Evolutionary conservation across 1,284 basidiomycete species (phyloP), one percentile per base, ranked within the genome.

Genomic region (Ceratobasidium sp.): DNA sequence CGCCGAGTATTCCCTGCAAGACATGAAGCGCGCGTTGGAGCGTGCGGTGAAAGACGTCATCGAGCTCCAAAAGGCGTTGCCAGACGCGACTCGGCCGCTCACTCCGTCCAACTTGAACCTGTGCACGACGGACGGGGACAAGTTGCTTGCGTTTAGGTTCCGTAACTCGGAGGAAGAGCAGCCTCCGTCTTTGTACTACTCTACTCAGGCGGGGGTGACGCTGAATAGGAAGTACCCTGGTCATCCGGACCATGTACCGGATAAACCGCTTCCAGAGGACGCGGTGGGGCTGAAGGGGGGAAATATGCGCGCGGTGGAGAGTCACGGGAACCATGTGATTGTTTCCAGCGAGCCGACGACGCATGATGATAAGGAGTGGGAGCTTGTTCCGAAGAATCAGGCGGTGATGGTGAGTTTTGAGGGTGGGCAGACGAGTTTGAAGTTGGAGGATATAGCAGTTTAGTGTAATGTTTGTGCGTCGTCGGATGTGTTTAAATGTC

Each of bases 291-390:
- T 67, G 35, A 73, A 21, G 18, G 74, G 66, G 8, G 64, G 52
- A 1, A 32, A 71, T 49, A 52, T 78, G 72, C 78, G 76, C 74
- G 75, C 63, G 32, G 75, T 72, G 44, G 76, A 79, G 67, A 78
- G 78, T 66, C 79, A 80, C 54, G 81, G 81, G 21, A 77, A 76
- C 52, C 81, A 83, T 73, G 77, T 82, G 18, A 82, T 82, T 70
- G 78, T 83, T 9, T 80, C 80, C 26, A 80, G 79, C 76, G 82
- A 82, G 77, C 82, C 82, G 30, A 79, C 78, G 21, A 83, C 82
- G 46, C 80, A 76, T 73, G 78, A 79, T 44, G 72, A 77, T 72
- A 74, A 78, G 13, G 79, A 82, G 14, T 83, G 81, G 82, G 76
- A 78, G 72, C 74, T 82, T 63, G 79, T 82, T 9, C 73, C 73